Evolutionary conservation across 1,139 yeast genomes (phyloP).

Genomic region (Entelexis sorbosivorans): DNA sequence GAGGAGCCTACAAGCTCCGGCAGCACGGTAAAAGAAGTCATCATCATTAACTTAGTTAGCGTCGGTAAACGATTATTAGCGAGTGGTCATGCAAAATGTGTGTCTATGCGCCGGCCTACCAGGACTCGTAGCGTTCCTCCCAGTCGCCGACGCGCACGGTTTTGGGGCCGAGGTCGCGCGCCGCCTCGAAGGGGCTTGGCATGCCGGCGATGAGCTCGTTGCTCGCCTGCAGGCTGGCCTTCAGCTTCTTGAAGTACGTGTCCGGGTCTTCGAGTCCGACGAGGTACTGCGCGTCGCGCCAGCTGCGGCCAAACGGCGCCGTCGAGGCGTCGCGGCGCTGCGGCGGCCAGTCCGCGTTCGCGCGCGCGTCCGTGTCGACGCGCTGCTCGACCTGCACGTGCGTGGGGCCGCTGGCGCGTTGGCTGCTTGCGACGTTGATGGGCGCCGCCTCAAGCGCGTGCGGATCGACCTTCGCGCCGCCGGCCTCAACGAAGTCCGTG

Average conservation of each 20-base stretch:
- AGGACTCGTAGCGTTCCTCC: constrained; percentile 28
- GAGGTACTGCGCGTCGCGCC: background rate
- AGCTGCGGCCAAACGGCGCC: constrained; percentile 4
- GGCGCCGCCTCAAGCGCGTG: background rate
- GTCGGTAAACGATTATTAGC: background rate
- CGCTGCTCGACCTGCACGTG: background rate
- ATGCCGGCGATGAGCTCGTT: background rate
- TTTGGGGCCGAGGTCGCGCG: constrained; percentile 23
- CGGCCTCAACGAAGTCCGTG: constrained; percentile 29
- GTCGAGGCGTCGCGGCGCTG: constrained; percentile 7
- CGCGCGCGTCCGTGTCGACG: background rate
- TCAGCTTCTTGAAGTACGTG: constrained; percentile 24
- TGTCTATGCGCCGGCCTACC: constrained; percentile 1
- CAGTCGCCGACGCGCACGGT: constrained; percentile 24
- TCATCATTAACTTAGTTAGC: no score
- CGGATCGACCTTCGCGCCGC: constrained; percentile 23
- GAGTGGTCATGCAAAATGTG: background rate
- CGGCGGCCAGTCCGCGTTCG: constrained; percentile 15
- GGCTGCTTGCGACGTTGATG: background rate
- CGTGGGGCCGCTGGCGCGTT: background rate
- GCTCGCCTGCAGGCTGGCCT: constrained; percentile 8
- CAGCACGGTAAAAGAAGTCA: no score
- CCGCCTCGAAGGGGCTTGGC: constrained; percentile 25
- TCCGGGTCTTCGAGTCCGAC: constrained; percentile 27
- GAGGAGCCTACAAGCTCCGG: no score